Percentiles rank a stretch among this genome's conserved stretches.
These are phyloP conservation scores for Magnaporthiopsis rhizophila DNA, from an alignment of 2,329 filamentous ascomycete genomes.

Conservation along the genomic window DNA sequence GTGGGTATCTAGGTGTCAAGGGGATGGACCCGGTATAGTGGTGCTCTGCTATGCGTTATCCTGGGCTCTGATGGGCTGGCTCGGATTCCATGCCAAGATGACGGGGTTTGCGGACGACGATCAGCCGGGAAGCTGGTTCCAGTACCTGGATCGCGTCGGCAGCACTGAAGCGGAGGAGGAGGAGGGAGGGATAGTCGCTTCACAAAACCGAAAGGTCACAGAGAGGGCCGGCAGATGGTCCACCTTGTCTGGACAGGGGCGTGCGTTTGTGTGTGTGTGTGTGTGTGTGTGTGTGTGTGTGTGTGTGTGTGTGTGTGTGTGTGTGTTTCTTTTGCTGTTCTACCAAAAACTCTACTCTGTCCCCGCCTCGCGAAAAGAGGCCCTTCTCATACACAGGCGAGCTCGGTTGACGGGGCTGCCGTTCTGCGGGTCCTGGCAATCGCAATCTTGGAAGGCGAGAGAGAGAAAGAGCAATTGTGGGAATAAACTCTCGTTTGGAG, in stretches of 20 bases:
- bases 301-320: background rate
- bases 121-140: background rate
- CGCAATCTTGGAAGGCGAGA: conserved; percentile 1
- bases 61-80: background rate
- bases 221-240: background rate
- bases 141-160: too few relatives aligned
- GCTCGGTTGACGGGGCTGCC: background rate
- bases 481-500: background rate
- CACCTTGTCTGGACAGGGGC: background rate
- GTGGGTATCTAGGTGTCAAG: background rate
- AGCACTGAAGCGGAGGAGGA: too few relatives aligned
- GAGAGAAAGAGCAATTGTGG: background rate
- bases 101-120: background rate
- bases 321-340: background rate
- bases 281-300: background rate
- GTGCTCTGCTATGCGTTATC: background rate
- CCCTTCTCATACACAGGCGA: background rate
- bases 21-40: too few relatives aligned
- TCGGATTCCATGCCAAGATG: background rate
- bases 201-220: background rate
- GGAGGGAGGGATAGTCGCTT: too few relatives aligned
- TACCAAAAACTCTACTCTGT: too few relatives aligned
- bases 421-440: background rate
- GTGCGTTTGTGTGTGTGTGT: background rate
- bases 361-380: conserved; percentile 1